Evolutionary conservation across 805 yeast species (phyloP).

Genomic region (Candida ortonii): DNA sequence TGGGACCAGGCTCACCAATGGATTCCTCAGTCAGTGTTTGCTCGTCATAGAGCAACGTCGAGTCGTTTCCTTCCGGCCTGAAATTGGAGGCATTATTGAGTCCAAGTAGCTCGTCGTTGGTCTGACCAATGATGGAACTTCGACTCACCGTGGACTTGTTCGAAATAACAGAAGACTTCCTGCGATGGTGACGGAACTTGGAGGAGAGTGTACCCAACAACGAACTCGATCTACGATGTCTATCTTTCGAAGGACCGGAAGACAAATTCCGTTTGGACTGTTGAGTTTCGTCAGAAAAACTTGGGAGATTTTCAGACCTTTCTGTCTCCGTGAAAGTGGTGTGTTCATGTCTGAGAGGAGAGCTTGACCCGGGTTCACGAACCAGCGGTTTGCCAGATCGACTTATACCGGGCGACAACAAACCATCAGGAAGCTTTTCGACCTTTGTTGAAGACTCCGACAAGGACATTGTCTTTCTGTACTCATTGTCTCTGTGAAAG

Average conservation of each 20-base stretch:
- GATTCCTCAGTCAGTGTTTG: conserved; percentile 26
- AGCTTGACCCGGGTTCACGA: conserved; percentile 10
- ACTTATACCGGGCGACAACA: too few species aligned
- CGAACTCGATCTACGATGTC: conserved; percentile 25
- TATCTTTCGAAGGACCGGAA: too few species aligned
- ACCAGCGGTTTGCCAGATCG: not conserved
- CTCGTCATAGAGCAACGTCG: conserved; percentile 27
- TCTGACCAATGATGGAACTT: conserved; percentile 26
- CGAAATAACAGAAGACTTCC: conserved; percentile 26
- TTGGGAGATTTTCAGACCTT: too few species aligned
- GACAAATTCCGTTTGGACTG: too few species aligned
- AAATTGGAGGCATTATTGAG: conserved; percentile 9
- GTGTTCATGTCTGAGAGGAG: conserved; percentile 14
- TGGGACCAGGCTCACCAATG: conserved; percentile 37
- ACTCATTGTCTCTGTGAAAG: conserved; percentile 24
- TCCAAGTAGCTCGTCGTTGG: conserved; percentile 29
- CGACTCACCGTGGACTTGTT: conserved; percentile 14
- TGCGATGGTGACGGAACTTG: conserved; percentile 26
- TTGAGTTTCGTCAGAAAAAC: too few species aligned
- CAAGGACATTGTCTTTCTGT: conserved; percentile 17
- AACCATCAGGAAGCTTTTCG: too few species aligned
- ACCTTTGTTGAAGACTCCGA: conserved; percentile 11
- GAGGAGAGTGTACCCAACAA: conserved; percentile 26
- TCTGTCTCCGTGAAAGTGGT: too few species aligned
- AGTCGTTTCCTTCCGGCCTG: conserved; percentile 17